Conservation (phyloP, 2,329 filamentous ascomycete species). For the Rutstroemia sp. region DNA sequence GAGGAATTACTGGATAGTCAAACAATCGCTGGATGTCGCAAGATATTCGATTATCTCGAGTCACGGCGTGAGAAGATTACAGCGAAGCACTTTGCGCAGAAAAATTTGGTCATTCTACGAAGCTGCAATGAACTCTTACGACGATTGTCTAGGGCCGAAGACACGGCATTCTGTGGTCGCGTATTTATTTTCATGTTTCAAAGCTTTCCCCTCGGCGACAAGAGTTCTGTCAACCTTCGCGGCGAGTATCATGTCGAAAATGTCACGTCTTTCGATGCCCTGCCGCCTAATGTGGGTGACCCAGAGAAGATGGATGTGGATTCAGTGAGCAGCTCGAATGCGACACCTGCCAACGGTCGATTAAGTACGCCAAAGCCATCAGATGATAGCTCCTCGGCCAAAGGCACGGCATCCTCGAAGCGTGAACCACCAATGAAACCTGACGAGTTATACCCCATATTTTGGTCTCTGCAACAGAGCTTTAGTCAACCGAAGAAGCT, state of each 20-base stretch:
- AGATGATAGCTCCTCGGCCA: constrained; percentile 31
- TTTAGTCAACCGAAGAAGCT: constrained; percentile 86
- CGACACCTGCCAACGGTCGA: constrained; percentile 13
- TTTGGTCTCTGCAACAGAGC: constrained; percentile 87
- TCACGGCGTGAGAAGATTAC: constrained; percentile 85
- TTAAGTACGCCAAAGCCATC: constrained; percentile 20
- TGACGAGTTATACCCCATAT: constrained; percentile 76
- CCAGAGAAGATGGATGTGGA: constrained; percentile 63
- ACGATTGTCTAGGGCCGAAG: constrained; percentile 87
- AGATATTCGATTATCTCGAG: constrained; percentile 90
- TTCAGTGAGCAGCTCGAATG: constrained; percentile 31
- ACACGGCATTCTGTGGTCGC: constrained; percentile 92
- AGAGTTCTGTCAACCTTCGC: constrained; percentile 91
- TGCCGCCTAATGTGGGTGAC: constrained; percentile 31
- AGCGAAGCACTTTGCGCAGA: constrained; percentile 71
- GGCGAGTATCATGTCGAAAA: constrained; percentile 97
- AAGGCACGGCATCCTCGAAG: constrained; percentile 32
- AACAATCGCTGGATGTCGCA: constrained; percentile 84
- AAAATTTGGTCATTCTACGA: constrained; percentile 82
- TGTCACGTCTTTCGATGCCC: constrained; percentile 73
- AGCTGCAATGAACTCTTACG: constrained; percentile 94
- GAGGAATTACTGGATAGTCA: constrained; percentile 96
- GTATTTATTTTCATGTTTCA: constrained; percentile 99
- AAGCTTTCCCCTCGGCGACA: constrained; percentile 92
- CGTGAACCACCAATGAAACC: constrained; percentile 50